Base-by-base conservation (phyloP, 2,329 filamentous ascomycete species). In the Sclerotiophoma versabilis region DNA sequence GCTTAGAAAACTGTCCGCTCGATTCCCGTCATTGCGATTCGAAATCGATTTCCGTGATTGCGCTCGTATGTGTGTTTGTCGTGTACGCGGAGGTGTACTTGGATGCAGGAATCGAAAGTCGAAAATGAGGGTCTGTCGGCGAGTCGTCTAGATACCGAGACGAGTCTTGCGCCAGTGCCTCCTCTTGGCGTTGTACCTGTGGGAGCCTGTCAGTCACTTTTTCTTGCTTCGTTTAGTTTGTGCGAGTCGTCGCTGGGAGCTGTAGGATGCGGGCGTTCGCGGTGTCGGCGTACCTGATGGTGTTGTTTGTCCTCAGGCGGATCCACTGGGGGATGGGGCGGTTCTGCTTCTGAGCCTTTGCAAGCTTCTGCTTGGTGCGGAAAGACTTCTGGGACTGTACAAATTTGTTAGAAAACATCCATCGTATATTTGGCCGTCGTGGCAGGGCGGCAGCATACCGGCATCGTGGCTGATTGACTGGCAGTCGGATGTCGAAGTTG, bases 321-420 rank as follows among this genome's bases (percentile, higher is more conserved):
- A 99, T 98, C 95, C 95, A 99, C 87, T 99, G 95, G 70, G 95
- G 95, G 80, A 99, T 97, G 75, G 95, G 95, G 81, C 95, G 90
- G 90, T 99, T 99, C 87, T 98, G 93, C 89, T 96, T 98, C 87
- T 98, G 93, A 80, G 95, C 95, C 87, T 93, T 97, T 80, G 95
- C 95, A 85, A 99, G 92, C 95, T 99, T 99, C 84, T 96, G 90
- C 93, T 99, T 99, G 84, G 93, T 97, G 81, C 93, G 91, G 92
- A 99, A 99, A 80, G 93, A 91, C 90, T 99, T 99, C 86, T 99
- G 92, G 89, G 90, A 93, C 93, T 98, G 80, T 78, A 42, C 8
- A 27, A 47, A 29, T 30, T 47, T 23, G 53, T 50, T 47, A 51
- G 53, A 56, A 51, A 26, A 51, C 25, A 47, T 47, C 53, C 30